Evolutionary conservation across 2,329 filamentous ascomycete species (phyloP).

Genomic region (Monosporascus sp.): DNA sequence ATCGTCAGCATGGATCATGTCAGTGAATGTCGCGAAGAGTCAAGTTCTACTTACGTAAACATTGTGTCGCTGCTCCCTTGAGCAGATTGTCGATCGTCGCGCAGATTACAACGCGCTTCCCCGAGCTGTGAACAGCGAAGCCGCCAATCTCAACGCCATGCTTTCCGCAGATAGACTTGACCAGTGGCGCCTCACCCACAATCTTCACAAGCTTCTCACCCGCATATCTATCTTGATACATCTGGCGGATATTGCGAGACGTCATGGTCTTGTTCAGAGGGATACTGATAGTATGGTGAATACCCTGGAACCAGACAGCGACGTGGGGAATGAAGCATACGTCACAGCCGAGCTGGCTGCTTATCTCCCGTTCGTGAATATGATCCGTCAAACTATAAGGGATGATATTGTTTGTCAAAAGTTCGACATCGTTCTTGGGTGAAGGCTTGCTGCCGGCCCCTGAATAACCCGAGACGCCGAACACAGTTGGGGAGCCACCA

Average conservation of each 20-base stretch:
- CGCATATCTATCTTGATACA: slow-evolving; percentile 95
- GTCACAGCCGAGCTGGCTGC: slow-evolving; percentile 63
- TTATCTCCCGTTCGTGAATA: slow-evolving; percentile 91
- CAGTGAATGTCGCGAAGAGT: background rate
- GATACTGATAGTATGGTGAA: slow-evolving; percentile 85
- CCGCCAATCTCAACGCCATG: slow-evolving; percentile 92
- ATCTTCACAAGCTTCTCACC: slow-evolving; percentile 95
- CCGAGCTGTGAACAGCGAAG: slow-evolving; percentile 85
- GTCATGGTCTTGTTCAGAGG: slow-evolving; percentile 82
- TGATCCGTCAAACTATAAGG: slow-evolving; percentile 90
- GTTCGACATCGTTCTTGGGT: slow-evolving; percentile 84
- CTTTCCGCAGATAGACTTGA: slow-evolving; percentile 77
- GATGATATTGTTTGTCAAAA: slow-evolving; percentile 81
- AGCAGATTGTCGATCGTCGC: slow-evolving; percentile 90
- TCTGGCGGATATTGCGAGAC: slow-evolving; percentile 83
- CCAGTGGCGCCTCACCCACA: slow-evolving; percentile 75
- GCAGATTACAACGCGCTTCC: slow-evolving; percentile 90
- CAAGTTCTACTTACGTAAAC: slow-evolving; percentile 64
- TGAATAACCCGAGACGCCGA: slow-evolving; percentile 90
- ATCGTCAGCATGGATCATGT: background rate
- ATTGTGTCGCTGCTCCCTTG: slow-evolving; percentile 91
- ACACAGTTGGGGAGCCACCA: no score
- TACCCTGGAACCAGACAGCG: slow-evolving; percentile 95
- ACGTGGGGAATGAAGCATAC: slow-evolving; percentile 92
- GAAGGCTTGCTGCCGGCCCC: slow-evolving; percentile 92